phyloP scores from a whole-genome alignment of 495 filamentous ascomycete species.

The Cercophora samala region DNA sequence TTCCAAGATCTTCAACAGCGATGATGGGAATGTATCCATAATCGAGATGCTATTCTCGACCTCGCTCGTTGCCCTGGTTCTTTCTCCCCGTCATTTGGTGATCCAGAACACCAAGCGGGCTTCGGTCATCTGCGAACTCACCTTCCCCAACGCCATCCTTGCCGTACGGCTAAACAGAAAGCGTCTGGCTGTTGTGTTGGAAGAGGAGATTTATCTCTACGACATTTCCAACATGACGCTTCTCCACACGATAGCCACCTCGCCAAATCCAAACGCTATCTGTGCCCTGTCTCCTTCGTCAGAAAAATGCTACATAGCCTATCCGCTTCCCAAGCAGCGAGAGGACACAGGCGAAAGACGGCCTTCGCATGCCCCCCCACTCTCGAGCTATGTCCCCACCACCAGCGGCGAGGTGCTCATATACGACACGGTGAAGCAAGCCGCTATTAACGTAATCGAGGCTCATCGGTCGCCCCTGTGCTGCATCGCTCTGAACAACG shows the following conservation, averaged over 20 bases:
- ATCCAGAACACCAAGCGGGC: constrained; percentile 98
- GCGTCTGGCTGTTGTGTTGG: constrained; percentile 84
- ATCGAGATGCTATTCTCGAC: constrained; percentile 99
- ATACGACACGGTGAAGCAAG: constrained; percentile 79
- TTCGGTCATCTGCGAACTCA: constrained; percentile 97
- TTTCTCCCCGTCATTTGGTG: constrained; percentile 83
- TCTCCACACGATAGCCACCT: constrained; percentile 84
- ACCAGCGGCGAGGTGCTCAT: constrained; percentile 91
- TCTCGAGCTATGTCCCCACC: constrained; percentile 67
- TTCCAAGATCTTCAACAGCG: constrained; percentile 85
- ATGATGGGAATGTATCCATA: constrained; percentile 87
- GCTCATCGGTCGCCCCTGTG: constrained; percentile 92
- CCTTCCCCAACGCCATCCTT: constrained; percentile 89
- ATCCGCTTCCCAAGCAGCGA: constrained; percentile 81
- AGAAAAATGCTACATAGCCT: constrained; percentile 92
- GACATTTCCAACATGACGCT: constrained; percentile 98
- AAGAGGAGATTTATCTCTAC: constrained; percentile 95
- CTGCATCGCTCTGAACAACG: constrained; percentile 82
- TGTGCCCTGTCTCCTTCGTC: constrained; percentile 90
- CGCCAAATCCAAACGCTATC: constrained; percentile 86
- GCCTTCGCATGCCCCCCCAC: constrained; percentile 84
- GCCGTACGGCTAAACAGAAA: constrained; percentile 93
- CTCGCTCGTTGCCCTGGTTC: constrained; percentile 88
- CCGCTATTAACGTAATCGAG: constrained; percentile 90
- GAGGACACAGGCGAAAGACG: constrained; percentile 52